Evolutionary conservation across 2,329 filamentous ascomycete genomes (phyloP).

Genomic region (Fusarium beomiforme): DNA sequence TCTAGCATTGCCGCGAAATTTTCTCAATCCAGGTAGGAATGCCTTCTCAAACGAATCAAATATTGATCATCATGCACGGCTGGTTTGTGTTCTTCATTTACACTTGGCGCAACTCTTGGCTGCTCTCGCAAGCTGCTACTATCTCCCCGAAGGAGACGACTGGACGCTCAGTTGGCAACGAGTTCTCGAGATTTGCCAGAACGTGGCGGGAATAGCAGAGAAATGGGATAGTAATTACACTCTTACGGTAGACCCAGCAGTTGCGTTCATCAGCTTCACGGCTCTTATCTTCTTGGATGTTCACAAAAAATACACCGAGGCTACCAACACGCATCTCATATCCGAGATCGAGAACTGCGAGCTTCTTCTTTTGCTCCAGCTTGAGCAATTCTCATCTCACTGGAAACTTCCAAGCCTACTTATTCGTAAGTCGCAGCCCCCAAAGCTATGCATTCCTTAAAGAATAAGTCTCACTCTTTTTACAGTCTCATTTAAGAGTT

Average conservation of each 20-base stretch:
- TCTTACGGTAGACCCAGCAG: background rate
- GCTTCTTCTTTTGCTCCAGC: background rate
- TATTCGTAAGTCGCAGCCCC: background rate
- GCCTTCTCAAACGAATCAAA: background rate
- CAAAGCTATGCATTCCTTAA: background rate
- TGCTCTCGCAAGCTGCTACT: background rate
- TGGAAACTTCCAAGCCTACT: background rate
- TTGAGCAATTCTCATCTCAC: background rate
- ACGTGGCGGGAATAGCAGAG: background rate
- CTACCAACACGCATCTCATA: background rate
- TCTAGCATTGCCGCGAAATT: background rate
- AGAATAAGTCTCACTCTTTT: background rate
- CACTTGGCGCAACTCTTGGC: background rate
- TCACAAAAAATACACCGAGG: background rate
- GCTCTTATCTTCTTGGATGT: background rate
- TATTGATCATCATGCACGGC: background rate
- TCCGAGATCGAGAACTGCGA: background rate
- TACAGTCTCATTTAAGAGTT: background rate
- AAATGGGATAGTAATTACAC: background rate
- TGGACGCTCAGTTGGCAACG: background rate
- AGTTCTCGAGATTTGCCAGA: background rate
- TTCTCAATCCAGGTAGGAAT: background rate
- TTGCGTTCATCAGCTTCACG: background rate
- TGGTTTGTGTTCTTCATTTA: background rate
- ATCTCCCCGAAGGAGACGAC: background rate